Conservation (phyloP, 2,329 filamentous ascomycete genomes). For the Xylariaceae sp. region DNA sequence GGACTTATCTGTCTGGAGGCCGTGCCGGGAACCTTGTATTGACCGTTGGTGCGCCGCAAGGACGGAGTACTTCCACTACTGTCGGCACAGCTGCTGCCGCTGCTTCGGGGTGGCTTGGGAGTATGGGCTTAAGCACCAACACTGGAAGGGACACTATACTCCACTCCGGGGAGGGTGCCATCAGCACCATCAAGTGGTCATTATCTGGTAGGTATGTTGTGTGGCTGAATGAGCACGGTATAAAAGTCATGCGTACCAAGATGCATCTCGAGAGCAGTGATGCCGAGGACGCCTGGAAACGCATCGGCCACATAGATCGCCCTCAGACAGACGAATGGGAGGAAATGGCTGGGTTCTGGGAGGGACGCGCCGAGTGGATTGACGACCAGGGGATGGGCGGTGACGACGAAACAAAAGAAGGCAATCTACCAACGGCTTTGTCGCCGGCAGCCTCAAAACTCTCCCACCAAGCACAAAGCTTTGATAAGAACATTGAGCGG, state of each 20-base stretch:
- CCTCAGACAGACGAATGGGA: constrained; percentile 90
- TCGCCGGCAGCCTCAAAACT: constrained; percentile 56
- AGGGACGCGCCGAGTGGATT: constrained; percentile 89
- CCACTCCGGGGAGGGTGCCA: constrained; percentile 89
- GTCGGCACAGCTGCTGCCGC: constrained; percentile 81
- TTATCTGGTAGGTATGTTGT: constrained; percentile 88
- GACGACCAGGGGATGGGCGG: constrained; percentile 80
- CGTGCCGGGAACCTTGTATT: constrained; percentile 86
- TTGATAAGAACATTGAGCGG: constrained; percentile 68
- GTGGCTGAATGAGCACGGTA: constrained; percentile 96
- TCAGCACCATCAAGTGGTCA: constrained; percentile 94
- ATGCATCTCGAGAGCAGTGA: constrained; percentile 78
- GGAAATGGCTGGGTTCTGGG: constrained; percentile 96
- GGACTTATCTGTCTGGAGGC: constrained; percentile 89
- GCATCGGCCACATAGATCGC: constrained; percentile 88
- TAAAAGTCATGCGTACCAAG: constrained; percentile 96
- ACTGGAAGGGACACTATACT: constrained; percentile 84
- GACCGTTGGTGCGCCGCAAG: constrained; percentile 79
- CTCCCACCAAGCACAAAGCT: constrained; percentile 55
- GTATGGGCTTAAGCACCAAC: constrained; percentile 79
- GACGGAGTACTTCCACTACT: constrained; percentile 86
- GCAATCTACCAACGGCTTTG: constrained; percentile 40
- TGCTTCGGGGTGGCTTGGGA: constrained; percentile 89
- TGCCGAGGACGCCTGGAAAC: constrained; percentile 87
- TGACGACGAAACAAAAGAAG: constrained; percentile 62